A percentile compares a stretch with the other conserved stretches of the same genome.
phyloP scores from a whole-genome alignment of 192 early-diverging fungal species.

The Lobosporangium transversale region DNA sequence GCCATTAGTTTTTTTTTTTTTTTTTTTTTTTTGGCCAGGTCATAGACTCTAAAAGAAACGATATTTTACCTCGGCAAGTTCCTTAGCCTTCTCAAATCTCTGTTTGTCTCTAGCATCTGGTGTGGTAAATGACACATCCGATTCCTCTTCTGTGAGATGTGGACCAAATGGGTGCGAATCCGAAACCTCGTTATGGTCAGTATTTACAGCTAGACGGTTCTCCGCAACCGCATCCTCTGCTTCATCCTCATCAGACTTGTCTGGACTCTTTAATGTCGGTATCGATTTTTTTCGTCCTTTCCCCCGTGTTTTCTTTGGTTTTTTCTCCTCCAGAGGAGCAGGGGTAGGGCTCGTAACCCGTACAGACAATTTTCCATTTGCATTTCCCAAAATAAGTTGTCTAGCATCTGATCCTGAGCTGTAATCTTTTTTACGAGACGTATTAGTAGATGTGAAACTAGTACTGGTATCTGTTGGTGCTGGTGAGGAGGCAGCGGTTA shows the following conservation, averaged over 20 bases:
- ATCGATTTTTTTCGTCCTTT: slow-evolving; percentile 16
- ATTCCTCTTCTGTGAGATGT: slow-evolving; percentile 61
- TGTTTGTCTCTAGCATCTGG: slow-evolving; percentile 63
- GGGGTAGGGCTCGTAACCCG: slow-evolving; percentile 6
- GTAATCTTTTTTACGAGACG: slow-evolving; percentile 25
- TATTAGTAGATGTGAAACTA: slow-evolving; percentile 2
- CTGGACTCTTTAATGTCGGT: neutral
- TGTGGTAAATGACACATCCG: slow-evolving; percentile 61
- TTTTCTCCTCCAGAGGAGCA: slow-evolving; percentile 19
- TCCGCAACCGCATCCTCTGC: neutral
- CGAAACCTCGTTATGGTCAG: slow-evolving; percentile 22
- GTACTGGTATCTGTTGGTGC: neutral
- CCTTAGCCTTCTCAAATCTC: slow-evolving; percentile 63
- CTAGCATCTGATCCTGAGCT: neutral
- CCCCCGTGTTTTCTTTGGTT: slow-evolving; percentile 13
- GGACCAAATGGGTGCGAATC: slow-evolving; percentile 58
- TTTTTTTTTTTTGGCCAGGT: too few relatives aligned
- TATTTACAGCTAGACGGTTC: neutral
- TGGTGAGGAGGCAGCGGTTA: neutral
- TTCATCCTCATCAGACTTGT: slow-evolving; percentile 6
- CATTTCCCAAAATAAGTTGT: slow-evolving; percentile 14
- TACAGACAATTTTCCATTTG: slow-evolving; percentile 41
- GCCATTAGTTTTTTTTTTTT: too few relatives aligned
- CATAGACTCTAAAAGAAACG: too few relatives aligned
- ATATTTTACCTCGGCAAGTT: slow-evolving; percentile 45